Conservation (phyloP, 176 grass and related monocot species). For the Urochloa ruziziensis region DNA sequence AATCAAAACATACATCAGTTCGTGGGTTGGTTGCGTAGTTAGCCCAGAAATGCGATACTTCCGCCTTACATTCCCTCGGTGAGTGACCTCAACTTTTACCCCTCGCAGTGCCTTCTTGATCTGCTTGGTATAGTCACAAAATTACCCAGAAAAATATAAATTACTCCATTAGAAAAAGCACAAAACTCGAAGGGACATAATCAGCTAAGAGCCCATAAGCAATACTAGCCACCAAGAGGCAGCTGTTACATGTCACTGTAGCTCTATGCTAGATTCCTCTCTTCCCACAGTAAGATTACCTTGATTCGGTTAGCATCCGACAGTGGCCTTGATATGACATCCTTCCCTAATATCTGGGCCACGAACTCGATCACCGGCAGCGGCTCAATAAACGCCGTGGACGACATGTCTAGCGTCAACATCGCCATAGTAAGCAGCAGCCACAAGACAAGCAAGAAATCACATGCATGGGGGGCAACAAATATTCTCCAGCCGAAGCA, state of each 20-base stretch:
- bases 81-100: conserved; percentile 98
- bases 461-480: conserved; percentile 40
- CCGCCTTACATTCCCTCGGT: conserved; percentile 91
- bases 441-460: conserved; percentile 27
- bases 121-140: conserved; percentile 45
- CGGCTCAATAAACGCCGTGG: conserved; percentile 86
- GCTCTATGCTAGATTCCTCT: conserved; percentile 36
- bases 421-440: conserved; percentile 21
- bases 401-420: conserved; percentile 77
- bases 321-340: conserved; percentile 80
- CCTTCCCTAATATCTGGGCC: conserved; percentile 84
- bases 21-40: conserved; percentile 86
- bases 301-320: conserved; percentile 92
- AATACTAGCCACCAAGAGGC: conserved; percentile 44
- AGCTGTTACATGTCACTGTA: conserved; percentile 34
- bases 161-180: background rate
- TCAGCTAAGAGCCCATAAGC: background rate
- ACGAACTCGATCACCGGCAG: conserved; percentile 91
- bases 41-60: conserved; percentile 92
- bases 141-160: background rate
- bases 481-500: conserved; percentile 21
- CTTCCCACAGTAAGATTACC: conserved; percentile 35
- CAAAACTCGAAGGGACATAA: conserved; percentile 17
- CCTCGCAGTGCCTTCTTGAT: conserved; percentile 93
- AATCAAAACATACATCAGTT: conserved; percentile 68